phyloP scores from a whole-genome alignment of 2,329 filamentous ascomycete genomes.

The Sphaerulina populicola region DNA sequence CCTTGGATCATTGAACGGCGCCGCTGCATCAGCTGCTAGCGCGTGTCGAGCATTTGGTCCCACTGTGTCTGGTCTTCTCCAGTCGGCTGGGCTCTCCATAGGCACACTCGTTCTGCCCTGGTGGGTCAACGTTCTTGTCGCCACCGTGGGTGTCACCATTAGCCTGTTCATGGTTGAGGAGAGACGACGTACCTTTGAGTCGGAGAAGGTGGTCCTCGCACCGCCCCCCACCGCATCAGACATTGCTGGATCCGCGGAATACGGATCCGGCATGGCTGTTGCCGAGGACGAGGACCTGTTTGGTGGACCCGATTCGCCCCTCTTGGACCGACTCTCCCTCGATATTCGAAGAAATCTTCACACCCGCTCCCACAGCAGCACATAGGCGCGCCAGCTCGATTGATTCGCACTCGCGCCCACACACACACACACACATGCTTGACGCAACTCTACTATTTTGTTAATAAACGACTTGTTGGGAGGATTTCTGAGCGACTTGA shows the following conservation, averaged over 20 bases:
- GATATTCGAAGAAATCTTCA: constrained; percentile 19
- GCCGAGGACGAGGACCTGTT: constrained; percentile 23
- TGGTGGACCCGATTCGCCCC: constrained; percentile 24
- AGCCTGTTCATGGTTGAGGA: constrained; percentile 57
- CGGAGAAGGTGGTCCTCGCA: constrained; percentile 22
- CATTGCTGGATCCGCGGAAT: constrained; percentile 17
- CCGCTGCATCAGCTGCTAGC: constrained; percentile 83
- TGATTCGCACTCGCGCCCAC: neutral
- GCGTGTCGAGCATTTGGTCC: constrained; percentile 82
- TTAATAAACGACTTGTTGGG: constrained; percentile 11
- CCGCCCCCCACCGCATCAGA: constrained; percentile 18
- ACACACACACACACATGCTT: neutral
- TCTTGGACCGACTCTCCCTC: constrained; percentile 22
- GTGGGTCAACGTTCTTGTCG: constrained; percentile 80
- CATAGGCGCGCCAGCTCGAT: constrained; percentile 16
- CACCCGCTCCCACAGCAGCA: constrained; percentile 19
- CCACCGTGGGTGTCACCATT: constrained; percentile 63
- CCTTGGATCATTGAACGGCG: constrained; percentile 85
- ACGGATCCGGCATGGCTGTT: constrained; percentile 21
- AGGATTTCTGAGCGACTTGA: constrained; percentile 20
- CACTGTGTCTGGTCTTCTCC: constrained; percentile 75
- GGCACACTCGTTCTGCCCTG: constrained; percentile 85
- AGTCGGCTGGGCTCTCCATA: constrained; percentile 66
- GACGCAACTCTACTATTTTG: constrained; percentile 4
- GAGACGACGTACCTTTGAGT: constrained; percentile 24